Conservation (phyloP, 495 filamentous ascomycete genomes). For the Cetradonia linearis region DNA sequence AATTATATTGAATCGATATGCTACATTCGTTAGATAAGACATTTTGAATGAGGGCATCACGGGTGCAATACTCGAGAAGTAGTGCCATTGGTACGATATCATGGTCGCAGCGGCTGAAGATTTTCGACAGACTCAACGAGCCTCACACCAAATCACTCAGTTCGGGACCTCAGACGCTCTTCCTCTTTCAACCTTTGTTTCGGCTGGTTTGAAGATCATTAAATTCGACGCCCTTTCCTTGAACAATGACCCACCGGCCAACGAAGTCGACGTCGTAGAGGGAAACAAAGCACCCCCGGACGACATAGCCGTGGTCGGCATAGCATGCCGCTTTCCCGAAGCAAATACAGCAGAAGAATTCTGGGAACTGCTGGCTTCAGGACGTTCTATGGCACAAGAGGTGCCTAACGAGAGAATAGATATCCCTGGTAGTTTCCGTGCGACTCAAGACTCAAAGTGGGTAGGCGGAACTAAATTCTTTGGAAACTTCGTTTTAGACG, state of each 20-base stretch:
- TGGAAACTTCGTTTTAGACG: conserved; percentile 38
- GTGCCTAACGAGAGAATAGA: conserved; percentile 24
- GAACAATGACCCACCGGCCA: no score
- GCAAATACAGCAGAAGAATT: conserved; percentile 34
- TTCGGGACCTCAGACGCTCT: conserved; percentile 28
- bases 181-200: conserved; percentile 24
- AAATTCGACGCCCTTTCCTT: conserved; percentile 15
- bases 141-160: conserved; percentile 17
- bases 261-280: no score
- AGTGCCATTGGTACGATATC: conserved; percentile 29
- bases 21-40: conserved; percentile 4
- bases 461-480: conserved; percentile 21
- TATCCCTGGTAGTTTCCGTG: conserved; percentile 11
- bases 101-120: conserved; percentile 23
- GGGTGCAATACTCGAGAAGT: conserved; percentile 24
- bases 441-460: conserved; percentile 10
- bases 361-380: conserved; percentile 31
- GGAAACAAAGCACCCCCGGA: background rate
- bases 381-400: conserved; percentile 15
- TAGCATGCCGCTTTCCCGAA: conserved; percentile 35
- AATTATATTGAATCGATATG: conserved; percentile 27
- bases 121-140: conserved; percentile 11
- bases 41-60: conserved; percentile 26
- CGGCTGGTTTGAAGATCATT: conserved; percentile 17
- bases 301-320: conserved; percentile 35